These are phyloP conservation scores for Gentiana straminea DNA, from an alignment of 257 asterid genomes.

Conservation along the genomic window DNA sequence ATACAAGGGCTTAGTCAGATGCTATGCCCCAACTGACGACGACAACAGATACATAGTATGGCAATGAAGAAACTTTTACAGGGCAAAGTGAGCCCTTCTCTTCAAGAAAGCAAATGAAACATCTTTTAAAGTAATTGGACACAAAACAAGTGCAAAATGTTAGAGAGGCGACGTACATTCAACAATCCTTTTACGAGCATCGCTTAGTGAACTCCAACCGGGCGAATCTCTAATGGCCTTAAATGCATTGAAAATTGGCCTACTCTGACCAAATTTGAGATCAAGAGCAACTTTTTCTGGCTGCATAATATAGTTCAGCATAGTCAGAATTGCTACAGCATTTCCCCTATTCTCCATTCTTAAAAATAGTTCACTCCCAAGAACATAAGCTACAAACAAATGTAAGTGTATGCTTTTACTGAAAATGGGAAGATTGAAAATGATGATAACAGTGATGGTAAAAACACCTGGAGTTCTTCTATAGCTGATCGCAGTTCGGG, in stretches of 20 bases:
- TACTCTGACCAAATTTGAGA: constrained; percentile 85
- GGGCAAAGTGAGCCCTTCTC: too few species aligned
- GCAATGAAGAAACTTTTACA: too few species aligned
- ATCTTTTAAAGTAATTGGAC: too few species aligned
- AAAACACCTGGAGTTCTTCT: constrained; percentile 89
- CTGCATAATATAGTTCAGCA: constrained; percentile 35
- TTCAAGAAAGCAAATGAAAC: too few species aligned
- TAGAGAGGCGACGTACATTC: constrained; percentile 38
- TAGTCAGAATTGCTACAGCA: constrained; percentile 3
- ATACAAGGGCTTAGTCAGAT: too few species aligned
- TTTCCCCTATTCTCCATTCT: too few species aligned
- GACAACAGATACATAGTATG: too few species aligned
- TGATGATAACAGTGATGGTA: background rate
- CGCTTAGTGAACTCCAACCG: constrained; percentile 67
- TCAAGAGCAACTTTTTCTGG: constrained; percentile 87
- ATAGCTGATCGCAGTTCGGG: constrained; percentile 87
- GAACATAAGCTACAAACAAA: background rate
- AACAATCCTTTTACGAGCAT: constrained; percentile 87
- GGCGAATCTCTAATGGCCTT: constrained; percentile 70
- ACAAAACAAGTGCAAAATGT: background rate
- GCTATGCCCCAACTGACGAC: too few species aligned
- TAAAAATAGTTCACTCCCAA: background rate
- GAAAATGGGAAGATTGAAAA: too few species aligned
- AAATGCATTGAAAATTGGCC: constrained; percentile 86
- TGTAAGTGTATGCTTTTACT: too few species aligned